These are phyloP conservation scores for Stenocarpella maydis DNA, from an alignment of 2,329 filamentous ascomycete genomes.

Conservation along the genomic window DNA sequence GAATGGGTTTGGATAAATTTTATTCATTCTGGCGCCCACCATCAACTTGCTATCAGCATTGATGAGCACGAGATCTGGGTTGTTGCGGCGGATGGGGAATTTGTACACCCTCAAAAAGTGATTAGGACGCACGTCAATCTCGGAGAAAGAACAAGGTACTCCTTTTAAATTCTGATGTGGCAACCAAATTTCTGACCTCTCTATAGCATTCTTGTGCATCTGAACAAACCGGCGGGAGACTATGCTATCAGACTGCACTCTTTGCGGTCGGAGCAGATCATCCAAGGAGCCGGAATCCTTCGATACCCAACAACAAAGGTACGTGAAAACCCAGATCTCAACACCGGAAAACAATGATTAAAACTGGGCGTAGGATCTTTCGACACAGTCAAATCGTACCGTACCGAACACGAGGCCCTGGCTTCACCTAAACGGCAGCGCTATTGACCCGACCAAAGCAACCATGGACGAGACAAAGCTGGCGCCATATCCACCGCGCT, in stretches of 20 bases:
- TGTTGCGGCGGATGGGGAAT: neutral
- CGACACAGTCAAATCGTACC: neutral
- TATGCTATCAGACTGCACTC: neutral
- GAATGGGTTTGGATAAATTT: neutral
- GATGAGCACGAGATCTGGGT: neutral
- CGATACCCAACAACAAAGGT: neutral
- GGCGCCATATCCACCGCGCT: neutral
- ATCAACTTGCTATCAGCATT: neutral
- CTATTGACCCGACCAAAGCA: neutral
- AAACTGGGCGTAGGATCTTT: neutral
- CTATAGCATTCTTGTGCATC: neutral
- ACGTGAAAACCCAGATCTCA: slow-evolving; percentile 35
- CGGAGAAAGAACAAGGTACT: neutral
- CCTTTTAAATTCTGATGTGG: too few species aligned
- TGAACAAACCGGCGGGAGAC: neutral
- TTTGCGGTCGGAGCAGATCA: neutral
- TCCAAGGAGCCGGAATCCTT: neutral
- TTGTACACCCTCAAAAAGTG: neutral
- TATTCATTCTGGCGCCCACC: neutral
- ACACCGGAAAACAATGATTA: neutral
- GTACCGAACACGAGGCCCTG: neutral
- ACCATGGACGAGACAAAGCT: neutral
- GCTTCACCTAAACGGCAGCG: neutral
- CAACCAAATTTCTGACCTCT: too few species aligned
- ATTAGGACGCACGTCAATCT: neutral